phyloP scores from a whole-genome alignment of 2,329 filamentous ascomycete genomes.

The Clonostachys rosea region DNA sequence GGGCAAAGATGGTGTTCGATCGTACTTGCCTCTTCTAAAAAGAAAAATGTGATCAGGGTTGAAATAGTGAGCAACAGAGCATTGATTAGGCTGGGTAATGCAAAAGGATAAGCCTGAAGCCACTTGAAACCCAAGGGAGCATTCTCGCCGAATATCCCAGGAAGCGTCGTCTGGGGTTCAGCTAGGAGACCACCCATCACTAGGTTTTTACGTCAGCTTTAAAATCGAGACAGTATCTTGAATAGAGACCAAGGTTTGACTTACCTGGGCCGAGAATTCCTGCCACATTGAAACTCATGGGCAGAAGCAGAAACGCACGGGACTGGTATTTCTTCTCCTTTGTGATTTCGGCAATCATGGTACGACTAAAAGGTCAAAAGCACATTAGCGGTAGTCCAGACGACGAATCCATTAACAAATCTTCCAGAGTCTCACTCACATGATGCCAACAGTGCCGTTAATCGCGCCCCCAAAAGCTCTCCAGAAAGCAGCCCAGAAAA shows the following conservation, averaged over 20 bases:
- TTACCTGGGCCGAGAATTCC: slow-evolving; percentile 37
- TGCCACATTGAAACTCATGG: slow-evolving; percentile 43
- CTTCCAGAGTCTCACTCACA: slow-evolving; percentile 21
- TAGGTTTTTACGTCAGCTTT: slow-evolving; percentile 8
- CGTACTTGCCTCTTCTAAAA: slow-evolving; percentile 56
- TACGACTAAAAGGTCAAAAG: slow-evolving; percentile 21
- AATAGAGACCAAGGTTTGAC: slow-evolving; percentile 6
- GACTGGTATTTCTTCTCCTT: slow-evolving; percentile 42
- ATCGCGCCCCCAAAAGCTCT: slow-evolving; percentile 57
- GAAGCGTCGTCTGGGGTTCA: slow-evolving; percentile 59
- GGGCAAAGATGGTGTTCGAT: background rate
- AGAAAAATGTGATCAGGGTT: slow-evolving; percentile 52
- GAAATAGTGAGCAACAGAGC: slow-evolving; percentile 54
- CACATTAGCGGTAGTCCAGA: background rate
- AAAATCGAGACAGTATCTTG: background rate
- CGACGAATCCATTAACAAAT: too few species aligned
- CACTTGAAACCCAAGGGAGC: slow-evolving; percentile 57
- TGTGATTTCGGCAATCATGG: slow-evolving; percentile 44
- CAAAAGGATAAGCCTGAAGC: slow-evolving; percentile 64
- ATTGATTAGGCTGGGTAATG: slow-evolving; percentile 64
- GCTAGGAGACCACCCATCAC: slow-evolving; percentile 64
- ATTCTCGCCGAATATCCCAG: slow-evolving; percentile 55
- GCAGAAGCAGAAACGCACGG: slow-evolving; percentile 38
- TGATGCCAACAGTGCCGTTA: slow-evolving; percentile 44
- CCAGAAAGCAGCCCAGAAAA: slow-evolving; percentile 61